These are phyloP conservation scores for Metroxylon sagu DNA, from an alignment of 176 grass and related monocot genomes.

Conservation along the genomic window DNA sequence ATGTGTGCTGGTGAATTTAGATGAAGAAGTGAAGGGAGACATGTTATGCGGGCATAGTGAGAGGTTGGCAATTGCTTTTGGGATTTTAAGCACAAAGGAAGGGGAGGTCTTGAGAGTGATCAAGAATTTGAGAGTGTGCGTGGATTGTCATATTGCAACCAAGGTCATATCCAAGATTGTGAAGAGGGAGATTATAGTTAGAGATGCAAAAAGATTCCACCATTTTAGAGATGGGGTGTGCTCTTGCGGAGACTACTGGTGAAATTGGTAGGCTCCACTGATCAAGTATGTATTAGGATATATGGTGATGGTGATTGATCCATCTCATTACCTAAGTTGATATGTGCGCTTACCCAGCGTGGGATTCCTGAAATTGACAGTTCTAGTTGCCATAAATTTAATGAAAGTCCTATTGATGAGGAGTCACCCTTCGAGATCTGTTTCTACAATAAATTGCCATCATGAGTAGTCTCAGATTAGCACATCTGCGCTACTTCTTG, in stretches of 20 bases:
- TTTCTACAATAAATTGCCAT: too few relatives aligned
- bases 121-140: slow-evolving; percentile 8
- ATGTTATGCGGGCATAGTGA: slow-evolving; percentile 6
- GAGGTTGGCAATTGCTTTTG: slow-evolving; percentile 14
- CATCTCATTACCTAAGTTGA: not conserved
- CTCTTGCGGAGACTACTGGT: slow-evolving; percentile 10
- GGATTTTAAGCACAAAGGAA: slow-evolving; percentile 4
- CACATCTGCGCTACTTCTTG: too few relatives aligned
- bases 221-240: slow-evolving; percentile 6
- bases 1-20: slow-evolving; percentile 3
- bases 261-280: not conserved
- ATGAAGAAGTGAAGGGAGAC: slow-evolving; percentile 9
- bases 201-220: slow-evolving; percentile 13
- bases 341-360: too few relatives aligned
- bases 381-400: too few relatives aligned
- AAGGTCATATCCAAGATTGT: slow-evolving; percentile 11
- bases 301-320: not conserved
- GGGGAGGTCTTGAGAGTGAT: slow-evolving; percentile 12
- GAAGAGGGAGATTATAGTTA: slow-evolving; percentile 7
- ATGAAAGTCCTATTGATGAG: too few relatives aligned
- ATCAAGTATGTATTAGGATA: too few relatives aligned
- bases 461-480: too few relatives aligned
- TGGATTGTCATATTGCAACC: slow-evolving; percentile 7
- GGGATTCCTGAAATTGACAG: too few relatives aligned
- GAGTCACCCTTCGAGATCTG: too few relatives aligned